These are phyloP conservation scores for Irpex sp. DNA, from an alignment of 1,284 basidiomycete genomes.

Conservation along the genomic window DNA sequence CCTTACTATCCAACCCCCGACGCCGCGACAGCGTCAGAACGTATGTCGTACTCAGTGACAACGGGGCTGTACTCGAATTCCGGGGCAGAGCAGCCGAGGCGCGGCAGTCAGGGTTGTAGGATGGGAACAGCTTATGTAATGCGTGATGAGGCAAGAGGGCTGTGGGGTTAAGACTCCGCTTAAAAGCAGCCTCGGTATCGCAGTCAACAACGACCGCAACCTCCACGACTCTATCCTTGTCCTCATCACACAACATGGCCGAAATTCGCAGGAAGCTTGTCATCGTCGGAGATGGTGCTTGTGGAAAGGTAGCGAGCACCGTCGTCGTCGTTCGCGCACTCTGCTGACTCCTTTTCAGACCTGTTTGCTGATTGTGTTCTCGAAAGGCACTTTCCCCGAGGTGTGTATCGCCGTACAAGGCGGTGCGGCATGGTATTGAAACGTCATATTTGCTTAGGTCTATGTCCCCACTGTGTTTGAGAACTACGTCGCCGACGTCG, in stretches of 20 bases:
- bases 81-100: not conserved
- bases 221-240: constrained; percentile 9
- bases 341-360: constrained; percentile 35
- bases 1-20: not conserved
- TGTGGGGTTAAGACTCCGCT: constrained; percentile 22
- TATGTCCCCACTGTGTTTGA: constrained; percentile 80
- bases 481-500: constrained; percentile 70
- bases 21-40: not conserved
- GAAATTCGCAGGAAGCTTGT: constrained; percentile 53
- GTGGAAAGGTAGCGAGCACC: constrained; percentile 43
- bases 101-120: not conserved
- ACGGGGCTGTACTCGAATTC: not conserved
- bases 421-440: not conserved
- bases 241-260: constrained; percentile 29
- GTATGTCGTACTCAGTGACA: not conserved
- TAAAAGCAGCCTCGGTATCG: constrained; percentile 28
- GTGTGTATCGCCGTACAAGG: constrained; percentile 30
- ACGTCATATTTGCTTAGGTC: constrained; percentile 22
- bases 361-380: constrained; percentile 62
- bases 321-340: constrained; percentile 13
- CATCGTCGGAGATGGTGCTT: constrained; percentile 58
- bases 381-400: constrained; percentile 77
- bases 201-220: constrained; percentile 19
- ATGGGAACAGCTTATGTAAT: constrained; percentile 19
- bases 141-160: constrained; percentile 22